Evolutionary conservation across 2,329 filamentous ascomycete species (phyloP).

Genomic region (Lanzia echinophila): DNA sequence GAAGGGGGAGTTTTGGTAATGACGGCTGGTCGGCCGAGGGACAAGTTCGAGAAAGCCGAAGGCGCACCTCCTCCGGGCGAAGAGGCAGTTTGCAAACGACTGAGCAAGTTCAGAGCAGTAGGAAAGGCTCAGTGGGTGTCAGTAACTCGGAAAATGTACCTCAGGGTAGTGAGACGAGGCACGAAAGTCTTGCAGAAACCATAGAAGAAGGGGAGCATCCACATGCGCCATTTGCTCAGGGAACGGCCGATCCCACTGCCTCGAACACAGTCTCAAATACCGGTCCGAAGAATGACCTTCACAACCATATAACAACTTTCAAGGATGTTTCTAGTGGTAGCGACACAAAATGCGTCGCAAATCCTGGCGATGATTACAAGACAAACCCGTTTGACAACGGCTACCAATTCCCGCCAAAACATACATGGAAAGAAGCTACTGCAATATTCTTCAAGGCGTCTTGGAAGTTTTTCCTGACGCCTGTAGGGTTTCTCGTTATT

Average conservation of each 20-base stretch:
- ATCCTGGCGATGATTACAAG: slow-evolving; percentile 22
- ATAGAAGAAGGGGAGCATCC: slow-evolving; percentile 15
- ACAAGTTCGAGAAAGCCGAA: slow-evolving; percentile 26
- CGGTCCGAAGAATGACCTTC: neutral
- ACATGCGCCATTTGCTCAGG: neutral
- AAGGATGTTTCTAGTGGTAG: slow-evolving; percentile 12
- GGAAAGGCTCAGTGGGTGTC: slow-evolving; percentile 11
- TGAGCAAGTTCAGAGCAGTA: slow-evolving; percentile 8
- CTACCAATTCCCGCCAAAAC: slow-evolving; percentile 58
- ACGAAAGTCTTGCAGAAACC: slow-evolving; percentile 20
- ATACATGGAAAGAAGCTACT: slow-evolving; percentile 52
- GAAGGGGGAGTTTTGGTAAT: slow-evolving; percentile 26
- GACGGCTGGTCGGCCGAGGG: slow-evolving; percentile 30
- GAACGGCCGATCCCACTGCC: neutral
- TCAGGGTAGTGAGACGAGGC: slow-evolving; percentile 12
- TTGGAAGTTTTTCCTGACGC: slow-evolving; percentile 68
- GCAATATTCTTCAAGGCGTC: slow-evolving; percentile 53
- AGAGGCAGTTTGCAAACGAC: slow-evolving; percentile 17
- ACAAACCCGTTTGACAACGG: slow-evolving; percentile 49
- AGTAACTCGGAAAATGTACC: slow-evolving; percentile 9
- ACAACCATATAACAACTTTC: neutral
- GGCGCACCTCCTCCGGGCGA: slow-evolving; percentile 21
- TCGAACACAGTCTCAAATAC: neutral
- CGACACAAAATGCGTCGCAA: slow-evolving; percentile 18
- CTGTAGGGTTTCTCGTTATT: slow-evolving; percentile 68